Conservation (phyloP, 192 early-diverging fungal species). For the Rhizoclosmatium globosum region DNA sequence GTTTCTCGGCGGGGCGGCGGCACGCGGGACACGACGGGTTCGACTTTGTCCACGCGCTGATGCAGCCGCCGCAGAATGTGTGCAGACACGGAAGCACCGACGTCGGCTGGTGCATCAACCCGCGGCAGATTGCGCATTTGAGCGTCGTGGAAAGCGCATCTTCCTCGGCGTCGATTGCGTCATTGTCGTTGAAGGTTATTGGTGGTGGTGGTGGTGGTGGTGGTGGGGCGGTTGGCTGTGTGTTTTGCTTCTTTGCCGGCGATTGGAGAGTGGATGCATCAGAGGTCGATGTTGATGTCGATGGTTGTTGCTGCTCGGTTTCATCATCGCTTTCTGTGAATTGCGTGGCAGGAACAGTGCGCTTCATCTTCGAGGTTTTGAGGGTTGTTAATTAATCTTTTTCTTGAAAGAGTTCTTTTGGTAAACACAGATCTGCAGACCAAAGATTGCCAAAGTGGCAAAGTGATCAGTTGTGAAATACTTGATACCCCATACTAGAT, state of each 20-base stretch:
- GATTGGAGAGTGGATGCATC: not conserved
- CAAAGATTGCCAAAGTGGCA: too few species aligned
- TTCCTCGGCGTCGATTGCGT: constrained; percentile 1
- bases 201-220: not conserved
- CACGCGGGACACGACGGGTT: constrained; percentile 38
- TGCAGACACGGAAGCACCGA: constrained; percentile 44
- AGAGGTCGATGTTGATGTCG: not conserved
- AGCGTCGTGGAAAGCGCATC: not conserved
- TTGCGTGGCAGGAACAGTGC: not conserved
- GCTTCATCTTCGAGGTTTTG: not conserved
- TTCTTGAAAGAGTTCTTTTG: too few species aligned
- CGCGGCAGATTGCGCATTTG: constrained; percentile 44
- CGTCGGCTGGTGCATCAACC: constrained; percentile 28
- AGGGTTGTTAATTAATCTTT: too few species aligned
- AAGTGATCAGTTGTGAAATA: too few species aligned
- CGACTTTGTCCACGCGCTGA: constrained; percentile 29
- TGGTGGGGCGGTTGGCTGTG: not conserved
- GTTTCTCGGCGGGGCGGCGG: constrained; percentile 18
- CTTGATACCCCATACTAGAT: too few species aligned
- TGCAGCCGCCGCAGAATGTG: constrained; percentile 46
- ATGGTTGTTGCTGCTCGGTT: not conserved
- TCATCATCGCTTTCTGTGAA: not conserved
- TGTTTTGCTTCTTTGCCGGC: not conserved
- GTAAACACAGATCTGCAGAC: too few species aligned
- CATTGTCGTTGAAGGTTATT: not conserved